phyloP scores from a whole-genome alignment of 495 filamentous ascomycete genomes.

The Annulohypoxylon stygium region DNA sequence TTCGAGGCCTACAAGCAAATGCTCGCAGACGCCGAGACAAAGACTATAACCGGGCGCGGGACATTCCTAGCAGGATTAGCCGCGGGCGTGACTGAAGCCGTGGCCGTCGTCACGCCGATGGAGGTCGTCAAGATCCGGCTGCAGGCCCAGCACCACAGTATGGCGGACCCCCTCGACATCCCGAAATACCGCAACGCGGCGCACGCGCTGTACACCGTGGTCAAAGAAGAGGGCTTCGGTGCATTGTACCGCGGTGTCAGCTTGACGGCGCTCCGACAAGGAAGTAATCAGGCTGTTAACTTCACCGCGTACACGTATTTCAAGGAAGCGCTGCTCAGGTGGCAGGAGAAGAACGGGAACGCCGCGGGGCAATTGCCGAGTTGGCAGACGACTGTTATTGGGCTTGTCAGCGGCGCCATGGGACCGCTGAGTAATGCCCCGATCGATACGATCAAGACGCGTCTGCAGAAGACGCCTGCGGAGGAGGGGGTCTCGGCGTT shows the following conservation, averaged over 20 bases:
- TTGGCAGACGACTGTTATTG: constrained; percentile 92
- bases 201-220: constrained; percentile 92
- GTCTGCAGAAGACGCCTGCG: constrained; percentile 90
- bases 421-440: constrained; percentile 96
- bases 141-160: constrained; percentile 94
- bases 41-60: constrained; percentile 74
- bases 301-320: constrained; percentile 98
- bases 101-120: constrained; percentile 97
- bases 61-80: constrained; percentile 93
- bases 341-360: constrained; percentile 62
- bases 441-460: constrained; percentile 99
- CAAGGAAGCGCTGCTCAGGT: constrained; percentile 78
- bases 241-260: constrained; percentile 93
- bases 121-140: constrained; percentile 98
- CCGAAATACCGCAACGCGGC: constrained; percentile 98
- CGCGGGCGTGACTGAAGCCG: constrained; percentile 95
- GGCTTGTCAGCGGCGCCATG: constrained; percentile 92
- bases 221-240: constrained; percentile 89
- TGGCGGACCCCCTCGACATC: constrained; percentile 90
- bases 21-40: constrained; percentile 78
- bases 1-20: constrained; percentile 95
- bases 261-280: constrained; percentile 92
- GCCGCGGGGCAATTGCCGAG: constrained; percentile 69
- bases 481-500: constrained; percentile 83
- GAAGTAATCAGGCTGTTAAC: constrained; percentile 97